A percentile compares a stretch with the other conserved stretches of the same genome.
phyloP scores from a whole-genome alignment of 2,329 filamentous ascomycete genomes.

The Fusarium pseudonygamai region DNA sequence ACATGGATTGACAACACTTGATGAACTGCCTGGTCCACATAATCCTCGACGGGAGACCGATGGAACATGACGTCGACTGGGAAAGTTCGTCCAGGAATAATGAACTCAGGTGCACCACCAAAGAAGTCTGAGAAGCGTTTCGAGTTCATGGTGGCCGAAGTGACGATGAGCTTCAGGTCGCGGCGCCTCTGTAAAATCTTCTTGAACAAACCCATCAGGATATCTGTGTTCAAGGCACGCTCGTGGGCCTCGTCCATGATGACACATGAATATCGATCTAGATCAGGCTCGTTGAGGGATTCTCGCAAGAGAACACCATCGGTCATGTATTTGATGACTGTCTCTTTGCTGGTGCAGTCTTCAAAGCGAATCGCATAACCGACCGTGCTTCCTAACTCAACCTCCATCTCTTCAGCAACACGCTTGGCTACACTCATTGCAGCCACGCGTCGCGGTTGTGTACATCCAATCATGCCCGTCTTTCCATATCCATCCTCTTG shows the following conservation, averaged over 20 bases:
- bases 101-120: slow-evolving; percentile 94
- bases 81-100: slow-evolving; percentile 95
- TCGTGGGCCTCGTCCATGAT: slow-evolving; percentile 99
- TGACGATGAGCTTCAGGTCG: slow-evolving; percentile 96
- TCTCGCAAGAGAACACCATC: slow-evolving; percentile 95
- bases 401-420: slow-evolving; percentile 98
- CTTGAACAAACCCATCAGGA: slow-evolving; percentile 96
- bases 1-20: slow-evolving; percentile 96
- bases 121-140: slow-evolving; percentile 97
- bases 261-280: slow-evolving; percentile 96
- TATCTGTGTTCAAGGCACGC: slow-evolving; percentile 93
- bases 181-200: slow-evolving; percentile 90
- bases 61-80: slow-evolving; percentile 97
- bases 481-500: slow-evolving; percentile 94
- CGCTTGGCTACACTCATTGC: slow-evolving; percentile 99
- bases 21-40: slow-evolving; percentile 96
- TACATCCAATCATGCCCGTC: slow-evolving; percentile 91
- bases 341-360: slow-evolving; percentile 96
- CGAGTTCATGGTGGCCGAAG: slow-evolving; percentile 98
- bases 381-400: slow-evolving; percentile 84
- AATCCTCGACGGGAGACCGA: slow-evolving; percentile 94
- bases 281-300: slow-evolving; percentile 88
- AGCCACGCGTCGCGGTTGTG: slow-evolving; percentile 93
- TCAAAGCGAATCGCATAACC: slow-evolving; percentile 99
- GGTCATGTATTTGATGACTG: slow-evolving; percentile 98